phyloP scores from a whole-genome alignment of 129 eudicot genomes.

The Daucus carota region DH1_v3.0 NC_030385.2:1303501-1304000 shows the following conservation, averaged over 20 bases:
- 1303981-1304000: constrained; percentile 18
- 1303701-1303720: neutral
- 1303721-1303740: neutral
- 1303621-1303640: neutral
- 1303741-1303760: constrained; percentile 73
- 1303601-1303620: neutral
- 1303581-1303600: neutral
- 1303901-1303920: constrained; percentile 22
- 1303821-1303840: constrained; percentile 27
- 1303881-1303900: constrained; percentile 24
- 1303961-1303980: constrained; percentile 23
- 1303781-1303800: constrained; percentile 86
- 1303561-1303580: neutral
- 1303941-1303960: constrained; percentile 31
- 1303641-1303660: neutral
- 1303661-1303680: neutral
- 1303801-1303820: constrained; percentile 67
- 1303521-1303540: too few species aligned
- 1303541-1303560: too few species aligned
- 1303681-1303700: neutral
- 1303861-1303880: constrained; percentile 17
- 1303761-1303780: constrained; percentile 83
- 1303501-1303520: neutral
- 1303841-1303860: constrained; percentile 29
- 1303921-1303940: constrained; percentile 25